Evolutionary conservation across 1,284 basidiomycete genomes (phyloP).

Genomic region (Schizopora paradoxa): DNA sequence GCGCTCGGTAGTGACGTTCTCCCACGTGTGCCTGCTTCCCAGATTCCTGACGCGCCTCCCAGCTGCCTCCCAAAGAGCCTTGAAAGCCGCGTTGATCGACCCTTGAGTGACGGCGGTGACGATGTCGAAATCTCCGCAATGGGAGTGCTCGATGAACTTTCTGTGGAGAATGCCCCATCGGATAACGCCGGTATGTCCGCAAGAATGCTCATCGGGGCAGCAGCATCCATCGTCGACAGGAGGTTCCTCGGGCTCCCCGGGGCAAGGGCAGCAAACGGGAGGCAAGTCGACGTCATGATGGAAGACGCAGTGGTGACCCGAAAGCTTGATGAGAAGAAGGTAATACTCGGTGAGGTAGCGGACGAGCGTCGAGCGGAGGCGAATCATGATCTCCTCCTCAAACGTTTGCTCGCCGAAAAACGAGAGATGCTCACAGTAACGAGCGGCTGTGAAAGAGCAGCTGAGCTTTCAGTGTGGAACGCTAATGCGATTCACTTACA

Average conservation of each 20-base stretch:
- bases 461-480: constrained; percentile 11
- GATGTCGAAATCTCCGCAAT: constrained; percentile 27
- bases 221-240: constrained; percentile 4
- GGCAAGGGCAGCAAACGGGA: too few species aligned
- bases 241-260: not conserved
- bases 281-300: constrained; percentile 13
- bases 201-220: constrained; percentile 11
- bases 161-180: constrained; percentile 10
- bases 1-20: not conserved
- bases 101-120: constrained; percentile 29
- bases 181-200: constrained; percentile 12
- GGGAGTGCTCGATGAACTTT: constrained; percentile 9
- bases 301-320: constrained; percentile 26
- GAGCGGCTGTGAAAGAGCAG: constrained; percentile 21
- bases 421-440: constrained; percentile 26
- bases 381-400: constrained; percentile 20
- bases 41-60: not conserved
- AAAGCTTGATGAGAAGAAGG: constrained; percentile 26
- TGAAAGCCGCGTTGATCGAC: constrained; percentile 28
- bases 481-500: constrained; percentile 28
- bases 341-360: constrained; percentile 28
- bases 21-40: not conserved
- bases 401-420: constrained; percentile 22
- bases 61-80: constrained; percentile 18
- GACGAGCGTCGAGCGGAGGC: constrained; percentile 23